These are phyloP conservation scores for Selaginella moellendorffii DNA, from an alignment of 75 land plant species.

Conservation along the genomic window DNA sequence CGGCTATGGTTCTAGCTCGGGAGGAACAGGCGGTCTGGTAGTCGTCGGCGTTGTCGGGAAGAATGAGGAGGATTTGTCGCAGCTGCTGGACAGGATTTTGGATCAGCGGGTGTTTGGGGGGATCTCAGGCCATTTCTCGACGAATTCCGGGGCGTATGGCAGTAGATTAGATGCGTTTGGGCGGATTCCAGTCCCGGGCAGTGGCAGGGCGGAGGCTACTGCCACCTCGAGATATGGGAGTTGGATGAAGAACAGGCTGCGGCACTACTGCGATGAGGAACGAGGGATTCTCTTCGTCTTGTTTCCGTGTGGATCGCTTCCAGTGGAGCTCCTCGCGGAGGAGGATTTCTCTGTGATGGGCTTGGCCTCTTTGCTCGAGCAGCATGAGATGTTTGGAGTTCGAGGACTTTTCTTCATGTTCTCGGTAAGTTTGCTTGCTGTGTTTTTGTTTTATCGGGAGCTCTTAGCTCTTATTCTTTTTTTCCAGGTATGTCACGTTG, in stretches of 20 bases:
- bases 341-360: slow-evolving; percentile 16
- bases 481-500: slow-evolving; percentile 80
- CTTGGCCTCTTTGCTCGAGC: slow-evolving; percentile 19
- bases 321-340: slow-evolving; percentile 10
- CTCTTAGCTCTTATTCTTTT: not conserved
- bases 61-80: slow-evolving; percentile 29
- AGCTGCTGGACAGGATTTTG: slow-evolving; percentile 56
- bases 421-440: slow-evolving; percentile 32
- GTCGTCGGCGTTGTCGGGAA: slow-evolving; percentile 70
- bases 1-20: not conserved
- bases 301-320: slow-evolving; percentile 29
- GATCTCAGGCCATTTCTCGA: no score
- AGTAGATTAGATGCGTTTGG: no score
- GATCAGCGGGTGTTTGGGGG: slow-evolving; percentile 57
- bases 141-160: no score
- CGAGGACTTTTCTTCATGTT: slow-evolving; percentile 52
- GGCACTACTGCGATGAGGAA: slow-evolving; percentile 58
- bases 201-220: no score
- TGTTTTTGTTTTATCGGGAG: slow-evolving; percentile 5
- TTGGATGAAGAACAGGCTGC: slow-evolving; percentile 25
- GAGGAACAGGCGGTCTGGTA: slow-evolving; percentile 31
- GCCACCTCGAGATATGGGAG: not conserved
- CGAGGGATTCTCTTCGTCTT: slow-evolving; percentile 59
- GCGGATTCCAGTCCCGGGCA: no score
- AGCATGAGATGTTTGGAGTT: slow-evolving; percentile 20